phyloP scores from a whole-genome alignment of 2,329 filamentous ascomycete genomes.

The Torrubiella hemipterigena region DNA sequence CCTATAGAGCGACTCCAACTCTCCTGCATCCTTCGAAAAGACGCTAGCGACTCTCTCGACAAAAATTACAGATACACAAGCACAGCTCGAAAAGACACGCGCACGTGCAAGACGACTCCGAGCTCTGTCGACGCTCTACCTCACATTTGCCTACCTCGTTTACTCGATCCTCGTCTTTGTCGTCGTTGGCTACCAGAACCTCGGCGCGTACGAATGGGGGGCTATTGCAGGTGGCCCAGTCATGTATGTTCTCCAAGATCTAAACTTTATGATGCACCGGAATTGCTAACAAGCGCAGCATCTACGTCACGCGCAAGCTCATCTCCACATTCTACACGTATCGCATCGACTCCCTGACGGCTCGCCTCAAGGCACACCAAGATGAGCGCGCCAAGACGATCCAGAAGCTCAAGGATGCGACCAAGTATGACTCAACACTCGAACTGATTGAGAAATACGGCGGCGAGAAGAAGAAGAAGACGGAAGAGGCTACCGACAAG shows the following conservation, averaged over 20 bases:
- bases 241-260: constrained; percentile 56
- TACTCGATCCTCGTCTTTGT: constrained; percentile 71
- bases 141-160: constrained; percentile 80
- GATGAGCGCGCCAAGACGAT: constrained; percentile 78
- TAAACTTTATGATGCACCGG: too few relatives aligned
- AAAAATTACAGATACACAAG: constrained; percentile 68
- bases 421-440: constrained; percentile 90
- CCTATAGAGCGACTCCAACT: constrained; percentile 60
- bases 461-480: constrained; percentile 41
- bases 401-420: constrained; percentile 86
- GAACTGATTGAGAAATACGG: constrained; percentile 93
- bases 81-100: constrained; percentile 61
- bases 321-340: constrained; percentile 68
- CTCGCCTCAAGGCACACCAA: constrained; percentile 61
- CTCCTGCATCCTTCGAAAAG: constrained; percentile 88
- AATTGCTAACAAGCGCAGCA: too few relatives aligned
- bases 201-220: constrained; percentile 66
- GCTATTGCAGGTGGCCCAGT: constrained; percentile 68
- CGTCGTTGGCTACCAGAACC: constrained; percentile 72
- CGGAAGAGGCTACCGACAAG: constrained; percentile 11
- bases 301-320: constrained; percentile 59
- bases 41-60: constrained; percentile 67
- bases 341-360: constrained; percentile 58
- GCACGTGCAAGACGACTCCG: constrained; percentile 65
- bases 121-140: constrained; percentile 82